Conservation (phyloP, 2,329 filamentous ascomycete genomes). For the Sodiomyces alkalinus region DNA sequence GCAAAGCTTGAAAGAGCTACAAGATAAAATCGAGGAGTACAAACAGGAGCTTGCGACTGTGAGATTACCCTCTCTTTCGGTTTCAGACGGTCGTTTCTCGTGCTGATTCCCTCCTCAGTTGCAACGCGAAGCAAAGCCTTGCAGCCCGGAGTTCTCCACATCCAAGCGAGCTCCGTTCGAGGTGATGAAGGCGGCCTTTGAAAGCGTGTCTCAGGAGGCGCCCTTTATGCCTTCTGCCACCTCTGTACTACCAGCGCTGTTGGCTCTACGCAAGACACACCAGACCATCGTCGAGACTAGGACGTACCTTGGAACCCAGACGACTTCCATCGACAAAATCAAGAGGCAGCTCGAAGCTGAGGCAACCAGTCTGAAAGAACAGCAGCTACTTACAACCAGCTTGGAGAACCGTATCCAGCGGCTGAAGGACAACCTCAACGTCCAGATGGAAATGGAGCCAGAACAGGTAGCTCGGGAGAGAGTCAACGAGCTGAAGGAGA, state of each 20-base stretch:
- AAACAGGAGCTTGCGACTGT: conserved; percentile 26
- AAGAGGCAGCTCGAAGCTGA: conserved; percentile 35
- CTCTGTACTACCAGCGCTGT: conserved; percentile 54
- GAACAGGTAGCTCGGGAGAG: conserved; percentile 48
- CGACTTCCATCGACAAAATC: conserved; percentile 23
- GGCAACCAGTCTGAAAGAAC: conserved; percentile 34
- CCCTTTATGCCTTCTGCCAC: conserved; percentile 51
- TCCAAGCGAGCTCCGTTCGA: conserved; percentile 15
- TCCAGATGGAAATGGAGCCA: conserved; percentile 40
- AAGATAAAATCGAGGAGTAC: conserved; percentile 38
- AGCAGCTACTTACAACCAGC: conserved; percentile 37
- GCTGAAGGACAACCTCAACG: conserved; percentile 40
- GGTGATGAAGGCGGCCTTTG: conserved; percentile 50
- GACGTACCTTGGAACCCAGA: conserved; percentile 34
- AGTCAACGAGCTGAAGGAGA: conserved; percentile 42
- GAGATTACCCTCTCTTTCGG: not conserved
- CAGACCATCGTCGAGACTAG: conserved; percentile 50
- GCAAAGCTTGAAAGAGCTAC: conserved; percentile 51
- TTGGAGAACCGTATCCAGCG: conserved; percentile 41
- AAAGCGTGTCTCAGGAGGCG: conserved; percentile 41
- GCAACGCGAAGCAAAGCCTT: conserved; percentile 3
- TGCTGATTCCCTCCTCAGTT: conserved; percentile 9
- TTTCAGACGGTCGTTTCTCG: too few relatives aligned
- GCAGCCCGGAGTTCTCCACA: conserved; percentile 1
- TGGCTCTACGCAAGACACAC: conserved; percentile 55